Evolutionary conservation across 2,329 filamentous ascomycete species (phyloP), one percentile per base, ranked within the genome.

Genomic region (Trematosphaeria pertusa): DNA sequence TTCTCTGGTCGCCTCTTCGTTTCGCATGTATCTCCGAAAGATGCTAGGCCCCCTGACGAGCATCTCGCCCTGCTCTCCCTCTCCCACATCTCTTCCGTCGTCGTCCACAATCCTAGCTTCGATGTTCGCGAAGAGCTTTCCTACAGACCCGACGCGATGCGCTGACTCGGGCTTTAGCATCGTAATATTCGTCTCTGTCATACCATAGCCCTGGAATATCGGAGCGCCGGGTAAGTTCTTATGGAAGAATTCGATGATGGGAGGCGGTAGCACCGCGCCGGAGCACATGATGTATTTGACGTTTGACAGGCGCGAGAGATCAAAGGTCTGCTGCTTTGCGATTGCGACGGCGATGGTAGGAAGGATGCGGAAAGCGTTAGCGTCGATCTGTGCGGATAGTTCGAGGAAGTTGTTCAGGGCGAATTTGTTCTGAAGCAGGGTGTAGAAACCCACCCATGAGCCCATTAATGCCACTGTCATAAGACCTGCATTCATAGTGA

Each of bases 91-190:
- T 0, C 58, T 45, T 4, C 52, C 39, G 8, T 62, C 43, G 12
- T 70, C 67, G 34, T 69, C 62, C 1, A 70, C 65, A 24, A 71
- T 45, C 11, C 67, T 54, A n/a, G 60, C 55, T 41, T 62, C 46
- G 3, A 55, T 26, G 18, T 43, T 52, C 3, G 59, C 50, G 24
- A 48, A 48, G 3, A 57, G 50, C 24, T 48, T 50, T 8, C 59
- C 59, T 3, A 62, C 58, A 21, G 47, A 52, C 9, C 56, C 58
- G 5, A 50, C 30, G 12, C 43, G 39, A 19, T 58, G 36, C 17
- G 40, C 39, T 8, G 49, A 46, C n/a, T 54, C 41, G 12, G 44
- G 40, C 24, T 48, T 48, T n/a, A 61, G 31, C 33, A 39, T 48
- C 4, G 55, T 53, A 18, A 61, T 50, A 26, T 46, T 50, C 3